Evolutionary conservation across 176 grass and related monocot genomes (phyloP), one percentile per base, ranked within the genome.

Genomic region (Neostapfia colusana): DNA sequence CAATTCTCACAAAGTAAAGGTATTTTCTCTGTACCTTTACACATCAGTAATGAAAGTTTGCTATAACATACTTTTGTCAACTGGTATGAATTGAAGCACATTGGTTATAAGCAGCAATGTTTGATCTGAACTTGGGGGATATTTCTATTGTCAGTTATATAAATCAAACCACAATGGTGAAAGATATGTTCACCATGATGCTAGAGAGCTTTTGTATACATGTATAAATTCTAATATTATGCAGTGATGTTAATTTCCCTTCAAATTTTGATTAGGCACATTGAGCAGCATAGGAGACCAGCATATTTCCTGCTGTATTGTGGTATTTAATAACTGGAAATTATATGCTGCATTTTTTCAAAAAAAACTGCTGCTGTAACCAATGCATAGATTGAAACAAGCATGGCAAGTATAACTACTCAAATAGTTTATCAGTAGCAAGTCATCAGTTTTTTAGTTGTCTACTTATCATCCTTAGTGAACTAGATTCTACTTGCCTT

Each of bases 1-100:
- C 53, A 99, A 99, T 74, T 95, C 89, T 68, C 89, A 99, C 70
- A 92, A 92, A 67, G 35, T 83, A 78, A 90, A 95, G 58, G 24
- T 28, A 16, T 54, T 21, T 63, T 55, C 27, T 58, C 5, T 31
- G 24, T 66, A 44, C 8, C 39, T 39, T 68, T n/a, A 58, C 15
- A 43, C 67, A 68, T 59, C 17, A 59, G 38, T 24, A 75, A 37
- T 34, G 40, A 45, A 45, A 14, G 17, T 59, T 62, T 24, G 26
- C 17, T 56, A 10, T 69, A 75, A 7, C n/a, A 58, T 28, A 53
- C 17, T 64, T 23, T 77, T 63, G 35, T 41, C 42, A 4, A 78
- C 48, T 73, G 50, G 17, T 72, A 51, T 66, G 67, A 78, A 37
- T 26, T 67, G 79, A 35, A 87, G 54, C 28, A 56, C 46, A 57